Evolutionary conservation across 163 green algal genomes (phyloP), one percentile per base, ranked within the genome.

Genomic region (Scenedesmus sp.): DNA sequence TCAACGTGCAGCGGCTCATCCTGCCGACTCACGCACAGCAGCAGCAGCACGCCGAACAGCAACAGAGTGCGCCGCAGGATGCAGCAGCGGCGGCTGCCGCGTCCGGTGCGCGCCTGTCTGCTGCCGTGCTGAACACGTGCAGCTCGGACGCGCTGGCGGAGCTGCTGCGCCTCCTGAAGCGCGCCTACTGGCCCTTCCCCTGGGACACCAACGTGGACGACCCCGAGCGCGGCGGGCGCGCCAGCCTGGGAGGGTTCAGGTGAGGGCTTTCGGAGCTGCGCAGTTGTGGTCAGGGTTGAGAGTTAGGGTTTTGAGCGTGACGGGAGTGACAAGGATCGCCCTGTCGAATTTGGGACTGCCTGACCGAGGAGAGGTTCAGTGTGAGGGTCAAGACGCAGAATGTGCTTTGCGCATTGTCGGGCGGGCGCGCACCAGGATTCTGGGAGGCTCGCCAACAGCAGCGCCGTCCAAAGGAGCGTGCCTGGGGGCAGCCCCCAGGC

Each of bases 101-200:
- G 79, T 40, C 37, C 16, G 33, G 10, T n/a, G 65, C 65, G 30
- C 37, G 30, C 65, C 30, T 40, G 7, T 76, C 42, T 82, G 68
- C 35, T 59, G 42, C 40, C 68, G 68, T 93, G 42, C 92, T 97
- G 9, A 98, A 98, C 92, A 97, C 95, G 5, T 98, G 96, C 94
- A 96, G 93, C 78, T 93, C 78, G 9, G 95, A 96, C 16, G 83
- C 83, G 10, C 76, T 94, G 3, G 86, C 93, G 7, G 96, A 98
- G 92, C 85, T 96, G 83, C 94, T 97, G 70, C 92, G 93, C 16
- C 96, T 96, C 83, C 90, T 98, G 15, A 97, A 97, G 89, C 93
- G 96, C 35, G 80, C 93, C 56, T 98, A 96, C 92, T 98, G 95
- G 96, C 96, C 96, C 0, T 97, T 96, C 79, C 73, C 91, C 0